These are phyloP conservation scores for Septoria petroselini DNA, from an alignment of 2,329 filamentous ascomycete species.

Conservation along the genomic window DNA sequence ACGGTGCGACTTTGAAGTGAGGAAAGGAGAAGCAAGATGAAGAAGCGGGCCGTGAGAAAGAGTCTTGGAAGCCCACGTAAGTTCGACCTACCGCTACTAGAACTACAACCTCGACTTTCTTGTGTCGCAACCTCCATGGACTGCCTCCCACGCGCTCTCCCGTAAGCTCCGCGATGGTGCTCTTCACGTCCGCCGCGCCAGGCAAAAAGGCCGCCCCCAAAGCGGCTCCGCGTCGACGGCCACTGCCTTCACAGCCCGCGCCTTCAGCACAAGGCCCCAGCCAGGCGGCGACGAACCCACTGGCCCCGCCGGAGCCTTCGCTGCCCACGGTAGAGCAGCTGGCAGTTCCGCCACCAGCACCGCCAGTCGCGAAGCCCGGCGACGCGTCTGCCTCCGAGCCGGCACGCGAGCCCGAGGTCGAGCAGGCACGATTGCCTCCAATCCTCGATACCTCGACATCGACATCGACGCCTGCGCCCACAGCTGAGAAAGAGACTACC, in stretches of 20 bases:
- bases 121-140: background rate
- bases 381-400: constrained; percentile 19
- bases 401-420: constrained; percentile 18
- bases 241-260: constrained; percentile 28
- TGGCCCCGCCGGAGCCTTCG: constrained; percentile 20
- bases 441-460: constrained; percentile 1
- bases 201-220: constrained; percentile 51
- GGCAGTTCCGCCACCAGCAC: background rate
- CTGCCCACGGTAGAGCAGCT: constrained; percentile 13
- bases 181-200: constrained; percentile 55
- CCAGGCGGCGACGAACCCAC: constrained; percentile 6
- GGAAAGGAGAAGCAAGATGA: too few relatives aligned
- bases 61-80: too few relatives aligned
- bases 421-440: background rate
- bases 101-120: too few relatives aligned
- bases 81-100: too few relatives aligned
- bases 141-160: too few relatives aligned
- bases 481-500: too few relatives aligned
- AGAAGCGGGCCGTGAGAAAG: too few relatives aligned
- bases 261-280: constrained; percentile 20
- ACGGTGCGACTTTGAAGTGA: too few relatives aligned
- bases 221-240: constrained; percentile 44
- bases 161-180: too few relatives aligned
- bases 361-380: constrained; percentile 10
- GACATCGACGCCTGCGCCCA: background rate